A percentile compares a stretch with the other conserved stretches of the same genome.
These are phyloP conservation scores for Aspergillus coremiiformis DNA, from an alignment of 495 filamentous ascomycete species.

Conservation along the genomic window DNA sequence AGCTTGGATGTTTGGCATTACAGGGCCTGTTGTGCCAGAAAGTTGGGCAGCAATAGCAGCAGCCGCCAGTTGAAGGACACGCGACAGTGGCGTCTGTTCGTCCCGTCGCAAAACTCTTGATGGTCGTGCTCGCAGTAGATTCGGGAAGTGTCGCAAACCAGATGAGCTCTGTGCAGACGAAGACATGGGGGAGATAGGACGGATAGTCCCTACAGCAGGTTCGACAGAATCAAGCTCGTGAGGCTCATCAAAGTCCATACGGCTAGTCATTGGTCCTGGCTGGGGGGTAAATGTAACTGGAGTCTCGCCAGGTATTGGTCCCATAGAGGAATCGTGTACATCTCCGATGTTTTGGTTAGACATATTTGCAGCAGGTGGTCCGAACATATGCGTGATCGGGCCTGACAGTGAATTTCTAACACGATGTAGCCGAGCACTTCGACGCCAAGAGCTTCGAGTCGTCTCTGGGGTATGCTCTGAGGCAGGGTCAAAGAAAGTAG, in stretches of 20 bases:
- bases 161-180: conserved; percentile 20
- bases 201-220: conserved; percentile 20
- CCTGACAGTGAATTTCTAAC: conserved; percentile 38
- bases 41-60: conserved; percentile 54
- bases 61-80: conserved; percentile 52
- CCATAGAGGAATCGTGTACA: conserved; percentile 17
- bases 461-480: conserved; percentile 23
- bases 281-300: conserved; percentile 25
- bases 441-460: conserved; percentile 37
- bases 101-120: conserved; percentile 44
- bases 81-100: conserved; percentile 51
- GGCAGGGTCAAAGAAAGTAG: conserved; percentile 19
- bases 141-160: conserved; percentile 35
- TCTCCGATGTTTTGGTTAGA: conserved; percentile 9
- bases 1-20: conserved; percentile 51
- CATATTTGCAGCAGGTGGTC: conserved; percentile 25
- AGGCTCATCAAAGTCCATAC: conserved; percentile 34
- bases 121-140: conserved; percentile 41
- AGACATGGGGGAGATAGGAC: conserved; percentile 19
- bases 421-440: conserved; percentile 36
- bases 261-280: conserved; percentile 35
- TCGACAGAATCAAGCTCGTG: conserved; percentile 42
- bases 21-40: conserved; percentile 47
- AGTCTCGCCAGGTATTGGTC: conserved; percentile 16
- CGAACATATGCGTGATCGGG: conserved; percentile 42